These are phyloP conservation scores for Arabidopsis hybrid DNA, from an alignment of 441 rosid genomes.

Conservation along the genomic window DNA sequence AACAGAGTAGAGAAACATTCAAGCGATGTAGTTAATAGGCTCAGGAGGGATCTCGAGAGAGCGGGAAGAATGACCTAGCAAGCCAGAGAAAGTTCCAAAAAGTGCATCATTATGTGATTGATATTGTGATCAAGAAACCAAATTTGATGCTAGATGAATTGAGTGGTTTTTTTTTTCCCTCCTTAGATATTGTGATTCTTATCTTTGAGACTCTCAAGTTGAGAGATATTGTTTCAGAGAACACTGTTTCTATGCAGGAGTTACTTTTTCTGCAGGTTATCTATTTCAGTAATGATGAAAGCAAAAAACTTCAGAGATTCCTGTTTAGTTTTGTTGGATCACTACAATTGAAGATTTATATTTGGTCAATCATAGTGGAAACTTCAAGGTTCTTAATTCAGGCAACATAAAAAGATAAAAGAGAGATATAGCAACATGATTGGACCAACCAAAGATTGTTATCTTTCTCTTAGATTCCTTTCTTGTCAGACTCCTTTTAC, in stretches of 20 bases:
- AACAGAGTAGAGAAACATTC: constrained; percentile 29
- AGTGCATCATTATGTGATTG: constrained; percentile 51
- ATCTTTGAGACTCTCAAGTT: neutral
- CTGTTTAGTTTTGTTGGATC: neutral
- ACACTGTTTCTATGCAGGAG: no score
- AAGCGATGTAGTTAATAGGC: constrained; percentile 58
- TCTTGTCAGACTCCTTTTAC: constrained; percentile 7
- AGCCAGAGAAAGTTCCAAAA: neutral
- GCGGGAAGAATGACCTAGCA: constrained; percentile 56
- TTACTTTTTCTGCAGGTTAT: neutral
- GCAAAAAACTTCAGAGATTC: neutral
- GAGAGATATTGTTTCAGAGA: neutral
- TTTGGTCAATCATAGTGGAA: neutral
- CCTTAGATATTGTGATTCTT: neutral
- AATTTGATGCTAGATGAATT: neutral
- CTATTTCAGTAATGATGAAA: neutral
- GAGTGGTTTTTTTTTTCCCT: neutral
- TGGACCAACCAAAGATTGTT: constrained; percentile 14
- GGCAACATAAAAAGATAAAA: neutral
- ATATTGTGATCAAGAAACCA: neutral
- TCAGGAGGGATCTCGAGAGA: constrained; percentile 56
- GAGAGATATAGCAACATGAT: neutral
- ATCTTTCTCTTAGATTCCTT: constrained; percentile 36
- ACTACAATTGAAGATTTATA: neutral
- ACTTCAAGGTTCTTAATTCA: neutral